These are phyloP conservation scores for Tylopilus vinaceipallidus DNA, from an alignment of 768 basidiomycete genomes.

Conservation along the genomic window DNA sequence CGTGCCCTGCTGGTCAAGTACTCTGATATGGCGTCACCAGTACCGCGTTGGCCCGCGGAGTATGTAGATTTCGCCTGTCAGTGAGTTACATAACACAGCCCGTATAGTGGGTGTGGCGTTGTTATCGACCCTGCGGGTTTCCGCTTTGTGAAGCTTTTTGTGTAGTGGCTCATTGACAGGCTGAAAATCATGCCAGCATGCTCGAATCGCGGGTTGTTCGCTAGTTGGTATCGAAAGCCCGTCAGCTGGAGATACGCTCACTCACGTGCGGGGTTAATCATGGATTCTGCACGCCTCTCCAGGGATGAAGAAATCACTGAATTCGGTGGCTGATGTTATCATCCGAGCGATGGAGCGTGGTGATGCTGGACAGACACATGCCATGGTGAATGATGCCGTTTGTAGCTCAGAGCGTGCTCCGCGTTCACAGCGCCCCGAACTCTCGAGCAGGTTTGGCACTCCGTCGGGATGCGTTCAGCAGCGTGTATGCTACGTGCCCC, in stretches of 20 bases:
- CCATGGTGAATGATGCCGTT: not conserved
- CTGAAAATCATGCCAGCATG: not conserved
- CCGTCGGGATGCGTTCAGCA: not conserved
- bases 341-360: not conserved
- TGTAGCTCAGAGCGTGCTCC: slow-evolving; percentile 24
- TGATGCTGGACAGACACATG: not conserved
- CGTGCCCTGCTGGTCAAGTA: too few species aligned
- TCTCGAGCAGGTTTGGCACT: not conserved
- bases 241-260: slow-evolving; percentile 13
- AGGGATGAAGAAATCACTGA: slow-evolving; percentile 10
- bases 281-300: slow-evolving; percentile 6
- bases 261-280: slow-evolving; percentile 8
- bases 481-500: slow-evolving; percentile 3
- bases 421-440: slow-evolving; percentile 12
- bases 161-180: slow-evolving; percentile 1
- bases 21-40: slow-evolving; percentile 18
- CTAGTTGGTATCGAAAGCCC: slow-evolving; percentile 17
- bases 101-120: slow-evolving; percentile 14
- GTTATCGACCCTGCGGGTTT: slow-evolving; percentile 6
- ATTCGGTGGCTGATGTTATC: slow-evolving; percentile 4
- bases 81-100: slow-evolving; percentile 19
- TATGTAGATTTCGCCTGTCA: not conserved
- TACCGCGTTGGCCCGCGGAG: slow-evolving; percentile 16
- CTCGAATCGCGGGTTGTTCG: slow-evolving; percentile 5
- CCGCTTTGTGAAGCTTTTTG: slow-evolving; percentile 2